phyloP scores from a whole-genome alignment of 768 basidiomycete genomes.

The Mycena pura region DNA sequence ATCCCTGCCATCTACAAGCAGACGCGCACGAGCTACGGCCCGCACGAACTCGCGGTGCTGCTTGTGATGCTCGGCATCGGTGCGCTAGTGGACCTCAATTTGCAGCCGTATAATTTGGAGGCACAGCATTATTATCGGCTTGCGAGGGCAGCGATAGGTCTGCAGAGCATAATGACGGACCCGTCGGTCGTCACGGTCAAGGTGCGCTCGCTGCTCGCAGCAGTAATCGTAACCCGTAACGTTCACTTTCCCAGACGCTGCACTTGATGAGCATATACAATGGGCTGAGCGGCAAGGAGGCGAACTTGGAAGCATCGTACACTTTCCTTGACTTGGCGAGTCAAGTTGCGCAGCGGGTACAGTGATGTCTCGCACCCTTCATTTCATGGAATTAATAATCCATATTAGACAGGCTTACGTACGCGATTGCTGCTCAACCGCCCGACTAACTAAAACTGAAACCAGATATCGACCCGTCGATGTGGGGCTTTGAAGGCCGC shows the following conservation, averaged over 20 bases:
- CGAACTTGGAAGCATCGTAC: slow-evolving; percentile 55
- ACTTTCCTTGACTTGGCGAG: slow-evolving; percentile 53
- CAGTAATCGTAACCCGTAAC: not conserved
- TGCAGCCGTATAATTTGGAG: slow-evolving; percentile 56
- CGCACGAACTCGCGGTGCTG: slow-evolving; percentile 57
- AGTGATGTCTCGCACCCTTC: not conserved
- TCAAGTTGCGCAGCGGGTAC: slow-evolving; percentile 55
- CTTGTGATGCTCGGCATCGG: slow-evolving; percentile 56
- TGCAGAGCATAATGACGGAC: slow-evolving; percentile 51
- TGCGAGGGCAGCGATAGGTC: slow-evolving; percentile 51
- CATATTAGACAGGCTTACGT: slow-evolving; percentile 52
- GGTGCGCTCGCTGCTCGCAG: slow-evolving; percentile 26
- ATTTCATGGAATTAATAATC: slow-evolving; percentile 8
- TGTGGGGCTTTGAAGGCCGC: slow-evolving; percentile 56
- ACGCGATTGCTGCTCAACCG: slow-evolving; percentile 24
- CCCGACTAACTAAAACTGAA: slow-evolving; percentile 21
- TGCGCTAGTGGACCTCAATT: slow-evolving; percentile 51
- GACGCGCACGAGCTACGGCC: slow-evolving; percentile 44
- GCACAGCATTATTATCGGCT: slow-evolving; percentile 59
- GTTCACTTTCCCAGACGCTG: slow-evolving; percentile 39
- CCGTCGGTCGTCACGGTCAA: slow-evolving; percentile 56
- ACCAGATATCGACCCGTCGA: slow-evolving; percentile 56
- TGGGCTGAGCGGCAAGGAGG: slow-evolving; percentile 59
- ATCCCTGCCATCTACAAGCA: slow-evolving; percentile 55
- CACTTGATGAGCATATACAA: slow-evolving; percentile 63